Percentiles rank a stretch among this genome's conserved stretches.
These are phyloP conservation scores for Saccharomycopsis selenospora DNA, from an alignment of 805 yeast genomes.

Conservation along the genomic window DNA sequence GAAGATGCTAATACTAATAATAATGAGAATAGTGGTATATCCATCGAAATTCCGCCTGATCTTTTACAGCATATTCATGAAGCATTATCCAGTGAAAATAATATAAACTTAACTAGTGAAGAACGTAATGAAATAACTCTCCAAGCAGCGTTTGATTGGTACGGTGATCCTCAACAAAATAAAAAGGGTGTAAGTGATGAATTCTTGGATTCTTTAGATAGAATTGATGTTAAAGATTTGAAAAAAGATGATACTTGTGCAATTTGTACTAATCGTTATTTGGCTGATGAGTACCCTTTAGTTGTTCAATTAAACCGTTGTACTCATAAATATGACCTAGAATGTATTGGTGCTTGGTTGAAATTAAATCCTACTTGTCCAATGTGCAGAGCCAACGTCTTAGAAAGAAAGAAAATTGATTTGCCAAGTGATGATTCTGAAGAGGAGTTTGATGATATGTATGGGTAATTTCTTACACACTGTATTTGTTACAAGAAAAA, in stretches of 20 bases:
- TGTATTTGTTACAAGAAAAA: no score
- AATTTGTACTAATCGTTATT: conserved; percentile 70
- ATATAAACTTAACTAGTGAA: neutral
- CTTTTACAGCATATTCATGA: conserved; percentile 2
- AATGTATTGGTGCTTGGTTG: conserved; percentile 89
- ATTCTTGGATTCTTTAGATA: conserved; percentile 68
- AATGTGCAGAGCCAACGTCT: conserved; percentile 69
- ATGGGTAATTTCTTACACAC: no score
- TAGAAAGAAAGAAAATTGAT: conserved; percentile 38
- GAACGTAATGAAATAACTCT: neutral
- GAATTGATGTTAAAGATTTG: conserved; percentile 46
- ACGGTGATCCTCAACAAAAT: neutral
- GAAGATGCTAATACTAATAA: no score
- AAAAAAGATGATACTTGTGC: conserved; percentile 62
- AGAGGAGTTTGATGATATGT: conserved; percentile 21
- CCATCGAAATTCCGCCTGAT: neutral
- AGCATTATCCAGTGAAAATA: neutral
- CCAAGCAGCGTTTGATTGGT: conserved; percentile 1
- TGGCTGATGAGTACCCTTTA: conserved; percentile 69
- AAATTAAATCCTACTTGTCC: conserved; percentile 74
- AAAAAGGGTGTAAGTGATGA: conserved; percentile 53
- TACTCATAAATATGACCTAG: conserved; percentile 76
- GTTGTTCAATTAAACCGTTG: conserved; percentile 74
- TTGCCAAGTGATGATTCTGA: conserved; percentile 17
- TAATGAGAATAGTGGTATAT: no score